Evolutionary conservation across 257 asterid genomes (phyloP), one percentile per base, ranked within the genome.

Genomic region (Capsicum chinense): DNA sequence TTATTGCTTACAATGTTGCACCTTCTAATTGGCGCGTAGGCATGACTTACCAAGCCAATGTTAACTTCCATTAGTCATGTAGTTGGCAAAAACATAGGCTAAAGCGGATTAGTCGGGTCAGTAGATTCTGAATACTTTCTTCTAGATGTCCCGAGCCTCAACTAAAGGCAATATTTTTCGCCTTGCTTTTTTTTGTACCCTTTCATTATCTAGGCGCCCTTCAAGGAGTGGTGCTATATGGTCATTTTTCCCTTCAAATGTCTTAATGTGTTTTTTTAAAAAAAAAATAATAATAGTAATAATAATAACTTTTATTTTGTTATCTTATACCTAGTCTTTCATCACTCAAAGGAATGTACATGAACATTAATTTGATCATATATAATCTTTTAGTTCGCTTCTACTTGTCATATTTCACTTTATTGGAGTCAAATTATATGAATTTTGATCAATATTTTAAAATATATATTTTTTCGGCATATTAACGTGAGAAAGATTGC

Each of bases 21-120:
- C 98, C 98, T 17, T 85, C 95, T 7, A 88, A 85, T 67, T 92
- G 97, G 95, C 88, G 84, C 1, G 79, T 82, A 1, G 97, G 98
- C 15, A 54, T 92, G 91, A 90, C 93, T 81, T 94, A 94, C 71
- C 35, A 85, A 15, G 71, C 90, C 14, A 83, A 59, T 0, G 85
- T 85, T 85, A 94, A 94, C 84, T 92, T 94, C 87, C 97, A 83
- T 79, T 93, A 85, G 87, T 86, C 33, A 42, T 16, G 33, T 3
- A 5, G 33, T 6, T 12, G 5, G 3, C 10, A 13, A 35, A 13
- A 35, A 33, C 14, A 66, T 66, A 5, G 12, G 19, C 21, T 37
- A 14, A 14, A 13, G 12, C 1, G 0, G 26, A 68, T 15, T 39
- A 68, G 44, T 74, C 62, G 47, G 16, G 3, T 0, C 19, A 74